Evolutionary conservation across 1,284 basidiomycete species (phyloP), one percentile per base, ranked within the genome.

Genomic region (Apiotrichum sp.): DNA sequence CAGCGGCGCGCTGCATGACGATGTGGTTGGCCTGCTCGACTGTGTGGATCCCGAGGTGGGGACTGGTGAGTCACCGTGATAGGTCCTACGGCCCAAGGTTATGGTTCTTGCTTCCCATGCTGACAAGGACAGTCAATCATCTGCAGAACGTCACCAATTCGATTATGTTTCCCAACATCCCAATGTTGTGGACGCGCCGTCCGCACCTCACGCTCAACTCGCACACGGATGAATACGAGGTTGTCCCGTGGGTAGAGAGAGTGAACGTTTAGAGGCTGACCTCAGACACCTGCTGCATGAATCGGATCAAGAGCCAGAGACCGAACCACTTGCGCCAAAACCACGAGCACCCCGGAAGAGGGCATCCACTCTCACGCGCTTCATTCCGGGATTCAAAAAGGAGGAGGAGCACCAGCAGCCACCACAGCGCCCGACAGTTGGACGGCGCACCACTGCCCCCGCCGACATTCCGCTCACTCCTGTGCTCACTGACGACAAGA

Each of bases 141-240:
- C 60, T 77, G 5, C 75, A 77, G 59, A 74, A 77, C 53, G 64
- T 73, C 38, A 70, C 73, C 7, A 77, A 77, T 56, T 66, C 64
- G 2, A 66, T 77, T 53, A 59, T 77, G 49, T 63, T 75, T n/a
- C 75, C 75, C 2, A 64, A 74, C 53, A 57, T 75, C 33, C 75
- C 75, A 0, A 49, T 55, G 34, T 54, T 75, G 31, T 75, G 70
- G 68, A 62, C 58, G 3, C 60, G 74, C 22, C 59, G 70, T 45
- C 72, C 75, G 2, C 68, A 70, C 22, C 55, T 77, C 2, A 62
- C 65, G 14, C 51, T 76, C 9, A 62, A 63, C 1, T 58, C 63
- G 29, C 62, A 65, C 33, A 61, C 64, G 6, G 45, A 42, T 35
- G 48, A 33, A 43, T 50, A 42, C 49, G 6, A 5, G 7, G 34